Base-by-base conservation (phyloP, 2,329 filamentous ascomycete genomes). In the Ceratocystis colombiana region DNA sequence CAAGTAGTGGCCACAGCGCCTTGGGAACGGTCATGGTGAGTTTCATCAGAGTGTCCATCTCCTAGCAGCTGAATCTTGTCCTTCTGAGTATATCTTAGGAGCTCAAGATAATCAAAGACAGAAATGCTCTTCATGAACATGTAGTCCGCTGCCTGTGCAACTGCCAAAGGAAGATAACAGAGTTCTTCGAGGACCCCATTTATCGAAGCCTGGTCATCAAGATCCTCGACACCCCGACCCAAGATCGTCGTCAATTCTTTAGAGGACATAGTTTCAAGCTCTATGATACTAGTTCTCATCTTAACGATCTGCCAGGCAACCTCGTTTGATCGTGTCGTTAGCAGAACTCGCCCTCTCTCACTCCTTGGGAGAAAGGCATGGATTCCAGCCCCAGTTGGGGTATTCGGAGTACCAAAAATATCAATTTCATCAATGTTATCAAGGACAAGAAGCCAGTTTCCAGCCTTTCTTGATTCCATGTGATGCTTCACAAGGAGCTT, bases 311-410 rank as follows among this genome's bases (percentile, higher is more conserved):
- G 20, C 4, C 22, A 20, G 2, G 20, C 50, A 12, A 55, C 48
- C 25, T 68, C 8, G 12, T 46, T 10, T 44, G 44, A 61, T 22
- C 64, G 66, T 2, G 61, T 69, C 12, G 44, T 68, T 25, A 68
- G 25, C 2, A 68, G 55, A 22, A 65, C 61, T 12, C 28, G 61
- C 30, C 65, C 62, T 1, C 67, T 65, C 2, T 61, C 10, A 20
- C 63, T 70, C 0, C 59, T 59, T 0, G 75, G 76, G 5, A 78
- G 69, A 68, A 72, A 72, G 4, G 73, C 64, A 0, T 10, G 17
- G 20, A 66, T 61, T 22, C 53, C 17, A 37, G 10, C 6, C 22
- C 37, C 25, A 50, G 8, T 22, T 10, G 7, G 12, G 33, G 33
- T 37, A 37, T 37, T 37, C 66, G 46, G 7, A 67, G 12, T 5